These are phyloP conservation scores for Diaporthe vaccinii DNA, from an alignment of 2,329 filamentous ascomycete genomes.

Conservation along the genomic window DNA sequence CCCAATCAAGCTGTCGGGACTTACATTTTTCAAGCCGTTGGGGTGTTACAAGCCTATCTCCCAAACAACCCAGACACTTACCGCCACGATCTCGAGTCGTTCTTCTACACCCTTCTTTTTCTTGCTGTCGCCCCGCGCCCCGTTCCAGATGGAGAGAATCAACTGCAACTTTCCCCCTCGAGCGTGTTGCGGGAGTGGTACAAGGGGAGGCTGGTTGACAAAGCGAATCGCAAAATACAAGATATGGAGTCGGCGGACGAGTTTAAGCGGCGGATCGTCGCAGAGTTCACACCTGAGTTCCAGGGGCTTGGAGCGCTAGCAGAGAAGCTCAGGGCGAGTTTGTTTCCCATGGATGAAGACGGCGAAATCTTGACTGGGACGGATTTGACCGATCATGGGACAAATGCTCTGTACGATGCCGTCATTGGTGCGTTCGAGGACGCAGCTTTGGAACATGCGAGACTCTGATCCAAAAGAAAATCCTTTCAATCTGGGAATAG, in stretches of 20 bases:
- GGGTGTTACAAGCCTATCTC: slow-evolving; percentile 46
- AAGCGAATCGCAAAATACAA: neutral
- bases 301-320: neutral
- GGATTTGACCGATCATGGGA: neutral
- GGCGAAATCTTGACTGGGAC: neutral
- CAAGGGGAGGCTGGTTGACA: neutral
- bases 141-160: neutral
- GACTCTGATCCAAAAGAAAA: neutral
- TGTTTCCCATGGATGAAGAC: neutral
- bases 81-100: slow-evolving; percentile 43
- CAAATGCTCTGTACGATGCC: slow-evolving; percentile 1
- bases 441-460: slow-evolving; percentile 4
- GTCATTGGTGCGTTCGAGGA: slow-evolving; percentile 4
- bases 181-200: slow-evolving; percentile 7
- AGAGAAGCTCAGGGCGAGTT: neutral
- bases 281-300: slow-evolving; percentile 4
- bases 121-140: slow-evolving; percentile 3
- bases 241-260: neutral
- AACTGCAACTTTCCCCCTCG: neutral
- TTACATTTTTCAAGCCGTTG: slow-evolving; percentile 52
- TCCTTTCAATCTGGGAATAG: neutral
- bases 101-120: slow-evolving; percentile 30
- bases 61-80: slow-evolving; percentile 49
- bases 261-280: neutral
- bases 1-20: slow-evolving; percentile 48